These are phyloP conservation scores for Daldinia sp. DNA, from an alignment of 2,329 filamentous ascomycete species.

Conservation along the genomic window DNA sequence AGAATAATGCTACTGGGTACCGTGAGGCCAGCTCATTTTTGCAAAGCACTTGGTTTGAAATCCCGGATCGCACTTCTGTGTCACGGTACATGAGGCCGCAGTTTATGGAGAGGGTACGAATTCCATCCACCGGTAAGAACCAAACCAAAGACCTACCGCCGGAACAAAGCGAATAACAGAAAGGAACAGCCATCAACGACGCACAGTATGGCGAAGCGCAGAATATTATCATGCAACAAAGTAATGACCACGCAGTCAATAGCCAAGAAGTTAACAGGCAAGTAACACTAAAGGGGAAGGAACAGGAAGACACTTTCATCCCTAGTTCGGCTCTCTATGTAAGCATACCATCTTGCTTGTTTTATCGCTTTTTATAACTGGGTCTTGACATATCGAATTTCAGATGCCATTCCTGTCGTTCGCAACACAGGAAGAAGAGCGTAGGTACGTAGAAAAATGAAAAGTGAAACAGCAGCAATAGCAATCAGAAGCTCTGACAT, in stretches of 20 bases:
- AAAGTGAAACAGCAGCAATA: too few species aligned
- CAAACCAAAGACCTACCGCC: not conserved
- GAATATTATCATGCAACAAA: not conserved
- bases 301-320: constrained; percentile 6
- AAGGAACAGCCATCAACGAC: not conserved
- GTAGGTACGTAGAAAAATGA: not conserved
- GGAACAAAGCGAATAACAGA: not conserved
- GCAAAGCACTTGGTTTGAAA: constrained; percentile 24
- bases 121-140: not conserved
- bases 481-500: too few species aligned
- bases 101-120: constrained; percentile 6
- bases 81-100: constrained; percentile 24
- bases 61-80: constrained; percentile 19
- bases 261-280: not conserved
- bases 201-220: not conserved
- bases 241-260: not conserved
- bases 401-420: constrained; percentile 28
- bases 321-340: constrained; percentile 26
- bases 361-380: not conserved
- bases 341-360: constrained; percentile 2
- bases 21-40: constrained; percentile 20
- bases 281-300: not conserved
- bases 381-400: not conserved
- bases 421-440: constrained; percentile 2
- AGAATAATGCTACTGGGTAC: not conserved